These are phyloP conservation scores for Fraxinus anomala DNA, from an alignment of 257 asterid species.

Conservation along the genomic window DNA sequence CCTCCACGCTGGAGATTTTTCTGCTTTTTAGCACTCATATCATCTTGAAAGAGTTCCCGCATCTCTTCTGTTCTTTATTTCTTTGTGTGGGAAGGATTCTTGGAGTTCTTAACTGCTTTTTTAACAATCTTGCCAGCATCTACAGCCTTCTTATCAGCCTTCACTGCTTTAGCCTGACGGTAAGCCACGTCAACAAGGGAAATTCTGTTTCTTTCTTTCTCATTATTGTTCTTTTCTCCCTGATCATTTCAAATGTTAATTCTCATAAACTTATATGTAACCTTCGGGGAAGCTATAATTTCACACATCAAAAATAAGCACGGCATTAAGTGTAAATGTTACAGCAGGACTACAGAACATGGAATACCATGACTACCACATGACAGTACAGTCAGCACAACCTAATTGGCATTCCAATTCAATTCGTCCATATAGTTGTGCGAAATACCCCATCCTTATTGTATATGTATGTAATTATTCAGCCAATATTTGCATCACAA, in stretches of 20 bases:
- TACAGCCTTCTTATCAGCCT: slow-evolving; percentile 83
- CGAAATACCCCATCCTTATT: neutral
- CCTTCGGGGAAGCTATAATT: neutral
- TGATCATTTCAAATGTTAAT: slow-evolving; percentile 21
- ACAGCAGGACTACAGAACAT: neutral
- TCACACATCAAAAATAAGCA: neutral
- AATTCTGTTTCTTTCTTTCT: slow-evolving; percentile 60
- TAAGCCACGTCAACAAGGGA: slow-evolving; percentile 84
- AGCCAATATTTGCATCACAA: neutral
- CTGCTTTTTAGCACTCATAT: slow-evolving; percentile 81
- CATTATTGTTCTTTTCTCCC: slow-evolving; percentile 51
- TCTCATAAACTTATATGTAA: neutral
- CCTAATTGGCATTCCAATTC: neutral
- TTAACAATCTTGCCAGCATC: slow-evolving; percentile 78
- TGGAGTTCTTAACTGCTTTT: slow-evolving; percentile 50
- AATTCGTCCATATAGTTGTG: neutral
- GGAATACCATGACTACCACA: neutral
- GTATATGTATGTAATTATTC: neutral
- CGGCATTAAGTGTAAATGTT: neutral
- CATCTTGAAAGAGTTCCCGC: slow-evolving; percentile 79
- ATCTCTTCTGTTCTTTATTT: slow-evolving; percentile 77
- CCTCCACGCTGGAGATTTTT: slow-evolving; percentile 44
- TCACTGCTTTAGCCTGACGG: slow-evolving; percentile 89
- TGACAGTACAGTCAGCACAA: neutral
- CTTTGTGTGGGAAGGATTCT: slow-evolving; percentile 40